Evolutionary conservation across 768 basidiomycete genomes (phyloP), one percentile per base, ranked within the genome.

Genomic region (Kondoa malvinella): DNA sequence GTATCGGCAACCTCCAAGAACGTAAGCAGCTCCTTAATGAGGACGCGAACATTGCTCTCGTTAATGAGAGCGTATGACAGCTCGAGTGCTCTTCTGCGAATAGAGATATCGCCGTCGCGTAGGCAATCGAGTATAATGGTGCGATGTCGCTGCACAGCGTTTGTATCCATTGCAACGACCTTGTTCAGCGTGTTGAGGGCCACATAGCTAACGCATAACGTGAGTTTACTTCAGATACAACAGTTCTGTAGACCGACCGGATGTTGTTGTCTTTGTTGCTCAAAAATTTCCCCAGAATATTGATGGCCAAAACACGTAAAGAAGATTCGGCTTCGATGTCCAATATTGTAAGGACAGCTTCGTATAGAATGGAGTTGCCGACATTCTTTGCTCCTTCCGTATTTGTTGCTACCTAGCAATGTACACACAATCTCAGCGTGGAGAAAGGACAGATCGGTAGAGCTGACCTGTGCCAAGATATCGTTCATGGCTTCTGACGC

Each of bases 121-220:
- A 99, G 80, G 80, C 95, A 99, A 76, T 97, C 94, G n/a, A 99
- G 85, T 71, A 99, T 96, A 72, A 89, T 97, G 77, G 94, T 92
- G 29, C 92, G 87, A 77, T 99, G 95, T 27, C 95, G 86, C 77
- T 96, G 94, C 0, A 99, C 95, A 21, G 95, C 95, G 77, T 89
- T 91, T 14, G 94, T 97, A 77, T 96, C 92, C 81, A 97, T 92
- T 8, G 88, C 83, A 4, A 99, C 95, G 40, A 97, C 94, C 76
- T 97, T 96, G 81, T 94, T 96, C 58, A 99, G 83, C 0, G 95
- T 99, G 78, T 99, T 92, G 50, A 97, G 83, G 1, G 95, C 94
- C 60, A 97, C 95, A 77, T 99, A 99, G 63, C 94, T 95, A 73
- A 2, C 27, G 15, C 2, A 27, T 63, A 34, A 31, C 14, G 4